A percentile compares a stretch with the other conserved stretches of the same genome.
These are phyloP conservation scores for Penicillium arizonense DNA, from an alignment of 495 filamentous ascomycete genomes.

Conservation along the genomic window DNA sequence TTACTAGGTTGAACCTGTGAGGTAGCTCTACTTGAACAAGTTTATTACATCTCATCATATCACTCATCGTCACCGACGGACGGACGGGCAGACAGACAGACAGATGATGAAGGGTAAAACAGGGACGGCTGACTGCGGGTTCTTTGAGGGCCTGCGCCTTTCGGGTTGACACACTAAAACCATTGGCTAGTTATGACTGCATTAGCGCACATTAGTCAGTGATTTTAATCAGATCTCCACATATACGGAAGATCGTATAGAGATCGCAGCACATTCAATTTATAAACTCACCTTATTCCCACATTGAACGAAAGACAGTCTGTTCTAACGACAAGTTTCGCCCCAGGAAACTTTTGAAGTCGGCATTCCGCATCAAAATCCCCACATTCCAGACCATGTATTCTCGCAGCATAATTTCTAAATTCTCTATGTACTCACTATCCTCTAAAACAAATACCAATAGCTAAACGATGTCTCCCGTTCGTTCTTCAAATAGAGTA, in stretches of 20 bases:
- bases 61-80: too few species aligned
- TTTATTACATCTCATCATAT: slow-evolving; percentile 1
- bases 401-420: slow-evolving; percentile 16
- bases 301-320: slow-evolving; percentile 6
- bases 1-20: slow-evolving; percentile 18
- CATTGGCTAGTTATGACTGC: background rate
- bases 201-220: background rate
- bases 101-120: too few species aligned
- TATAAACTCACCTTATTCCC: slow-evolving; percentile 1
- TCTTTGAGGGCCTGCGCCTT: too few species aligned
- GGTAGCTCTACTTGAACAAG: slow-evolving; percentile 2
- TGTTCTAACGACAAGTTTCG: background rate
- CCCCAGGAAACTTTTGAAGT: background rate
- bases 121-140: too few species aligned
- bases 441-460: slow-evolving; percentile 33
- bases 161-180: background rate
- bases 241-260: background rate
- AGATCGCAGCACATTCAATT: slow-evolving; percentile 1
- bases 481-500: slow-evolving; percentile 25
- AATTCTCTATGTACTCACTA: slow-evolving; percentile 17
- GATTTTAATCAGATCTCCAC: background rate
- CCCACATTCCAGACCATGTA: slow-evolving; percentile 3
- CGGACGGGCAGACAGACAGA: too few species aligned
- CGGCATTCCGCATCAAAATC: background rate
- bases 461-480: slow-evolving; percentile 28